These are phyloP conservation scores for Stephania cephalantha DNA, from an alignment of 164 flowering plant species.

Conservation along the genomic window DNA sequence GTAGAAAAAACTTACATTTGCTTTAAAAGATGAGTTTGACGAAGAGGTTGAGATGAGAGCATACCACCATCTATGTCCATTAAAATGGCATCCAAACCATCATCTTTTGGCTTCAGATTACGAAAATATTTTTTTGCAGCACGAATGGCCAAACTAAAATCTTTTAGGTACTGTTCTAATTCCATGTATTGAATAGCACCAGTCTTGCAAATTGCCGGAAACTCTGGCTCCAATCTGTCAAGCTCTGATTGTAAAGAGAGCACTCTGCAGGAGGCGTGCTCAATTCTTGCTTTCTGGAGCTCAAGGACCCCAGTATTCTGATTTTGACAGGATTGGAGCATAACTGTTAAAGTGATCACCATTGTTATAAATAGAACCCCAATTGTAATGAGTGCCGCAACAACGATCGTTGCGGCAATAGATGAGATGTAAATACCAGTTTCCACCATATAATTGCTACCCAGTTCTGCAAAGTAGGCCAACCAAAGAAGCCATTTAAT, in stretches of 20 bases:
- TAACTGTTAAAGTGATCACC: slow-evolving; percentile 41
- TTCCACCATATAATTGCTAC: slow-evolving; percentile 43
- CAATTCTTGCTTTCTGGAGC: slow-evolving; percentile 17
- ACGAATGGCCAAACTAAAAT: slow-evolving; percentile 27
- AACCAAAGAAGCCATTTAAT: background rate
- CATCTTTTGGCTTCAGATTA: slow-evolving; percentile 23
- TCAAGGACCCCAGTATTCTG: slow-evolving; percentile 38
- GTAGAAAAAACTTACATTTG: slow-evolving; percentile 25
- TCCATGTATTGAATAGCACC: slow-evolving; percentile 30
- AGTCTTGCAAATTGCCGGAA: slow-evolving; percentile 44
- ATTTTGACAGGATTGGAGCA: slow-evolving; percentile 56
- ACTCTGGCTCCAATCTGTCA: slow-evolving; percentile 30
- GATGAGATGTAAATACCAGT: slow-evolving; percentile 52
- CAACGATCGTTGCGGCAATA: slow-evolving; percentile 54
- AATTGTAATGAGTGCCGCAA: slow-evolving; percentile 42
- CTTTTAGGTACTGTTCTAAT: slow-evolving; percentile 41
- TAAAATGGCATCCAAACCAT: slow-evolving; percentile 46
- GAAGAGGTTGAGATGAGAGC: slow-evolving; percentile 19
- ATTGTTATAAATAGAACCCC: slow-evolving; percentile 44
- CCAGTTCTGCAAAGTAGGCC: slow-evolving; percentile 26
- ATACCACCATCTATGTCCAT: slow-evolving; percentile 60
- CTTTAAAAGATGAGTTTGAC: slow-evolving; percentile 7
- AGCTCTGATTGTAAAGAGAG: slow-evolving; percentile 41
- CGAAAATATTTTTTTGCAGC: slow-evolving; percentile 34
- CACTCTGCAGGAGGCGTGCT: slow-evolving; percentile 36